phyloP scores from a whole-genome alignment of 306 rosid species.

The Lotus japonicus region DNA sequence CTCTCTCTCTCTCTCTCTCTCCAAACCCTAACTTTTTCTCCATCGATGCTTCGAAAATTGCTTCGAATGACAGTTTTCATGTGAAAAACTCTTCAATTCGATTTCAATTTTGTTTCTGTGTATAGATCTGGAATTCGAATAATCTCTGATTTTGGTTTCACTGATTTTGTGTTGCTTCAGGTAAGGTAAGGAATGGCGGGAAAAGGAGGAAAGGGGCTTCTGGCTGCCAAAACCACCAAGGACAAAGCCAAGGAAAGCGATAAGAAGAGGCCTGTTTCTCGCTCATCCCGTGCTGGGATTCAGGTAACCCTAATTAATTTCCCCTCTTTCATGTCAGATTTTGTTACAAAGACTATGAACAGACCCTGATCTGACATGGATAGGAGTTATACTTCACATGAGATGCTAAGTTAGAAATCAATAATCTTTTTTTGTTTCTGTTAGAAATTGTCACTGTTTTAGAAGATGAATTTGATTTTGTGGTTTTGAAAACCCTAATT shows the following conservation, averaged over 20 bases:
- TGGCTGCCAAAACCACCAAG: constrained; percentile 74
- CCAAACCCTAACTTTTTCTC: too few species aligned
- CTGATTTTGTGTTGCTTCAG: not conserved
- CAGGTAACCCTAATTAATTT: constrained; percentile 35
- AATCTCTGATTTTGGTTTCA: not conserved
- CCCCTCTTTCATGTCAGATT: not conserved
- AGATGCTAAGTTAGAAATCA: not conserved
- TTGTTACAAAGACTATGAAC: too few species aligned
- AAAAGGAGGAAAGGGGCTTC: constrained; percentile 87
- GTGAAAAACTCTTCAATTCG: too few species aligned
- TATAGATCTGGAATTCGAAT: too few species aligned
- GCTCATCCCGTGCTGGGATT: constrained; percentile 92
- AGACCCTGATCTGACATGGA: not conserved
- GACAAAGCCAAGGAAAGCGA: constrained; percentile 77
- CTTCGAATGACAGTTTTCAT: too few species aligned
- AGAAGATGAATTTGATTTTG: too few species aligned
- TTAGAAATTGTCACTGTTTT: too few species aligned
- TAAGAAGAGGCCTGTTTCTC: constrained; percentile 72
- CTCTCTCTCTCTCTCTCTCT: not conserved
- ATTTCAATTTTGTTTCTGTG: too few species aligned
- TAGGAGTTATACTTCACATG: not conserved
- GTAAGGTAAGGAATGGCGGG: constrained; percentile 58
- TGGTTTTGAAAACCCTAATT: too few species aligned
- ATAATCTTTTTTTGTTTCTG: not conserved
- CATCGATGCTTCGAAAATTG: too few species aligned